Percentiles rank a stretch among this genome's conserved stretches.
Conservation (phyloP, 2,329 filamentous ascomycete species). For the Apiospora pterosperma region DNA sequence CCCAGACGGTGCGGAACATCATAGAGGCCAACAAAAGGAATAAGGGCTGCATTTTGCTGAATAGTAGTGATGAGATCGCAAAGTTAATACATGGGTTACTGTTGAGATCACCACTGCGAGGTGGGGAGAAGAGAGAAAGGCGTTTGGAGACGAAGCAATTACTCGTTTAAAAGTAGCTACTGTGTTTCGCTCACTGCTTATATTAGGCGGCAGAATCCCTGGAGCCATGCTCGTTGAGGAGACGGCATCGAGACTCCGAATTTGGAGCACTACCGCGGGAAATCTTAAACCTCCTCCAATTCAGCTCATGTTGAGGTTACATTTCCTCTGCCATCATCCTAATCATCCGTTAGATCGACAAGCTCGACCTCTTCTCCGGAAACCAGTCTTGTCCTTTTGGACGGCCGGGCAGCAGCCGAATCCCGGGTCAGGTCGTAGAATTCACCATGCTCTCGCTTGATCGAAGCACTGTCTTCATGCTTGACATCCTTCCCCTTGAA, state of each 20-base stretch:
- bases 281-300: background rate
- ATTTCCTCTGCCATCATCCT: background rate
- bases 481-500: slow-evolving; percentile 12
- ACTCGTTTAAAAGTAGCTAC: background rate
- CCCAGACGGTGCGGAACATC: slow-evolving; percentile 7
- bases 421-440: slow-evolving; percentile 23
- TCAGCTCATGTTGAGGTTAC: background rate
- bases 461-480: slow-evolving; percentile 4
- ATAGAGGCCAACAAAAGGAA: background rate
- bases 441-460: slow-evolving; percentile 26
- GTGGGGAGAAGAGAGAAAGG: background rate
- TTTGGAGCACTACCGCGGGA: background rate
- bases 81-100: background rate
- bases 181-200: background rate
- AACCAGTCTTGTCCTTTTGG: slow-evolving; percentile 13
- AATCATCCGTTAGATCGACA: slow-evolving; percentile 22
- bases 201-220: background rate
- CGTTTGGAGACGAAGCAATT: background rate
- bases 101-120: background rate
- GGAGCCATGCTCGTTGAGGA: background rate
- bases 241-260: background rate
- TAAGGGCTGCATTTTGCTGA: background rate
- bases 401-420: background rate
- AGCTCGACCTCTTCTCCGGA: slow-evolving; percentile 11
- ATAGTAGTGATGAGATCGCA: background rate